Evolutionary conservation across 345 rosid species (phyloP), one percentile per base, ranked within the genome.

Genomic region (Salix caprea): DNA sequence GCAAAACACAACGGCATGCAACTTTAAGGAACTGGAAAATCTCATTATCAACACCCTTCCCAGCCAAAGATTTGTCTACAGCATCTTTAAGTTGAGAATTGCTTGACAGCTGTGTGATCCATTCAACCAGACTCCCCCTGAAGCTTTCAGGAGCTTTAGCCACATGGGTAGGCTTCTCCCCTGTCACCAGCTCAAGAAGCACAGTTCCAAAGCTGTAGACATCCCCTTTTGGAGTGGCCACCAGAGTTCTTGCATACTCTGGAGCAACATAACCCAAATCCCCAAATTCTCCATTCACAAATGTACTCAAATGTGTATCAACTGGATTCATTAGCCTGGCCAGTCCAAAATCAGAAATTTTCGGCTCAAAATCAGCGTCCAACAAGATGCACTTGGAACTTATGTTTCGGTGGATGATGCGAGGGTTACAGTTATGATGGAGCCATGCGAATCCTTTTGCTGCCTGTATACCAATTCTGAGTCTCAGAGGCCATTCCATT

Each of bases 281-380:
- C 44, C 99, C 99, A 61, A 93, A 95, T 72, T 95, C 99, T 23
- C 99, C 99, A 86, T 95, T 95, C 76, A 95, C 99, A 15, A 95
- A 93, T 60, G 99, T 95, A 82, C 97, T 93, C 81, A 95, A 77
- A 86, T 95, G 99, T 2, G 97, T 95, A 77, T 95, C 97, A 23
- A 93, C 77, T 5, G 99, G 99, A 82, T 93, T 91, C 99, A 95
- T 93, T 74, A 95, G 88, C 83, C 99, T 89, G 19, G 97, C 99
- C 24, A 95, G 92, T 69, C 99, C 99, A 69, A 95, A 95, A 85
- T 95, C 99, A 0, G 97, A 95, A 80, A 93, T 93, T 82, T 89
- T 89, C 19, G 97, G 93, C 86, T 95, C 99, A 65, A 87, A 95
- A 24, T 91, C 91, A 1, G 89, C 91, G 78, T 86, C 90, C 84